Evolutionary conservation across 1,284 basidiomycete genomes (phyloP), one percentile per base, ranked within the genome.

Genomic region (Tetrapyrgos nigripes): DNA sequence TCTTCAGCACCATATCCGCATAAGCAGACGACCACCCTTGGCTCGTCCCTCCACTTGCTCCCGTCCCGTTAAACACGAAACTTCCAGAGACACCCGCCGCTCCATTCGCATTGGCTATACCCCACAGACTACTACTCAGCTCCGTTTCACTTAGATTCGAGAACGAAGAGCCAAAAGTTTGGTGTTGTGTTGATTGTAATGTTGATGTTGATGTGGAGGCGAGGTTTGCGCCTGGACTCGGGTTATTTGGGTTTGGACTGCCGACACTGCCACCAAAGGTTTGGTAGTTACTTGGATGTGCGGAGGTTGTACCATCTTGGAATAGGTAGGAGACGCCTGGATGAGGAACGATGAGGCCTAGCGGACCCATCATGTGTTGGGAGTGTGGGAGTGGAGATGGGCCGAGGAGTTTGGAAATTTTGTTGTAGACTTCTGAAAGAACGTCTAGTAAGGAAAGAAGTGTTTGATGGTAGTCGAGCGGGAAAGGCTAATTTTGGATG

Each of bases 361-460:
- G 76, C 10, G 90, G 87, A 0, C 91, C 91, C 81, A 88, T 87
- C 86, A 91, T 90, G 62, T 89, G 83, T 62, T 88, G 83, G 14
- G 84, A 79, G 62, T 83, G 81, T 3, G 88, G 80, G 67, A 92
- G 87, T 0, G 87, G 84, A 2, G 90, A 90, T 2, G 90, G 91
- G 1, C 91, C 91, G 21, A 95, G 84, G 48, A 93, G 83, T 69
- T 87, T 87, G 4, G 85, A 83, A 47, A 95, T 88, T 73, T 92
- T 93, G 73, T 91, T 88, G 78, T 95, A 95, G 24, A 92, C 85
- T 70, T 94, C 92, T 13, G 91, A 91, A 40, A 95, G 83, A 46
- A 95, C 89, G 68, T 95, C 93, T 56, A 94, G 86, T 29, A 94
- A 84, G 33, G 93, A 92, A 50, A 93, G 83, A 28, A 94, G 83